Percentiles rank a stretch among this genome's conserved stretches.
phyloP scores from a whole-genome alignment of 176 grass and related monocot species.

The Otatea glauca region DNA sequence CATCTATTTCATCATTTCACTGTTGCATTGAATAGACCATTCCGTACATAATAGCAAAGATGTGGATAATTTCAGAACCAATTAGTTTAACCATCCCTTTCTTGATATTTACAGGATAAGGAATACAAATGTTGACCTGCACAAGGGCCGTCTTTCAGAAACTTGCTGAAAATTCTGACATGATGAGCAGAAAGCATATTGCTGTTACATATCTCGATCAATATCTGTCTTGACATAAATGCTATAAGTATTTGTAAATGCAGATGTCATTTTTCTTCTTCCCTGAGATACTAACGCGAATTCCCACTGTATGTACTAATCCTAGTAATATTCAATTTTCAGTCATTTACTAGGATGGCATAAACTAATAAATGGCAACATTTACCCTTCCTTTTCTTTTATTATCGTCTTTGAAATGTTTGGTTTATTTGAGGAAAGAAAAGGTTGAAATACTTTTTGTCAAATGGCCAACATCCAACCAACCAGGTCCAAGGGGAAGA shows the following conservation, averaged over 20 bases:
- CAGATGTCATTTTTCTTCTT: neutral
- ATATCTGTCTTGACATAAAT: conserved; percentile 29
- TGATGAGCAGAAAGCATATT: conserved; percentile 37
- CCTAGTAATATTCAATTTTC: neutral
- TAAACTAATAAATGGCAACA: neutral
- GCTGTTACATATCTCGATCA: conserved; percentile 36
- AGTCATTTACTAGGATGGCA: neutral
- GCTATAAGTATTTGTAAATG: conserved; percentile 33
- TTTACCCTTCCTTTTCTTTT: neutral
- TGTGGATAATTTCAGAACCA: conserved; percentile 23
- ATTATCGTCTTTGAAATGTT: neutral
- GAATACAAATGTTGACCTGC: conserved; percentile 7
- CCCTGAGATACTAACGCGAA: neutral
- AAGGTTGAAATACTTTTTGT: neutral
- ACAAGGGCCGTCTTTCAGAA: conserved; percentile 6
- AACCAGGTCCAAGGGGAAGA: neutral
- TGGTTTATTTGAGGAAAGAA: neutral
- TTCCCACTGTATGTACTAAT: neutral
- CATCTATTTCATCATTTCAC: conserved; percentile 23
- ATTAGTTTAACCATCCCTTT: conserved; percentile 46
- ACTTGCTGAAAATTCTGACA: conserved; percentile 34
- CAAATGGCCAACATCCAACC: conserved; percentile 25
- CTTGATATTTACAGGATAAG: conserved; percentile 50
- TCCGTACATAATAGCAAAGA: conserved; percentile 24
- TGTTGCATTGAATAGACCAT: conserved; percentile 26